Evolutionary conservation across 1,139 yeast genomes (phyloP), one percentile per base, ranked within the genome.

Genomic region (Sugiyamaella novakii): DNA sequence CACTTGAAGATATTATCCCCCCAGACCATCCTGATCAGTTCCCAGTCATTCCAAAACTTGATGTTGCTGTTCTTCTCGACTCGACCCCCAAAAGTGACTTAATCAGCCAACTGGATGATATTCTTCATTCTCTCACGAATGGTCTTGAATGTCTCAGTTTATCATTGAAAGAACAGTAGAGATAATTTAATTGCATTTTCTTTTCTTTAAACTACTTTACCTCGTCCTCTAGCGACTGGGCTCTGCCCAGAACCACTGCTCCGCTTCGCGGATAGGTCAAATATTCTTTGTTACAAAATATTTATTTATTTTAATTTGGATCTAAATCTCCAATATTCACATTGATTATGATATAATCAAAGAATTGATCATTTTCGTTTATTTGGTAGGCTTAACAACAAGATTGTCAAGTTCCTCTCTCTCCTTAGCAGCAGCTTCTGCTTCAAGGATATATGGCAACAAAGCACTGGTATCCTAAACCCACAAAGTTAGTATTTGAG

Each of bases 371-470:
- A n/a, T n/a, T n/a, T n/a, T n/a, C 19, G 11, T 3, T 37, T 37
- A 37, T 37, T 37, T 37, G 10, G 37, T 47, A 21, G 52, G 48
- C 49, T 49, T 49, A 25, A 52, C 74, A 59, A 73, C 73, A 55
- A 88, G 77, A 77, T 87, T 85, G 77, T 91, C 96, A 66, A 92
- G 81, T 67, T 85, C 95, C 56, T 78, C 81, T 75, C 85, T 87
- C 77, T 91, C 98, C 60, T 80, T 77, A 46, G 84, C 85, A 72
- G 88, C 97, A 66, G 88, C 89, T 75, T 91, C 98, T 55, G 94
- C 95, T 76, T 91, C 97, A 67, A 91, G 79, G 57, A 91, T 76
- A 76, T 86, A 87, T 62, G 97, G 98, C 55, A 87, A 73, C 67
- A 92, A 79, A 73, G 87, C 89, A 62, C 88, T 84, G 54, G 76